Evolutionary conservation across 2,329 filamentous ascomycete genomes (phyloP), one percentile per base, ranked within the genome.

Genomic region (Alternaria burnsii): DNA sequence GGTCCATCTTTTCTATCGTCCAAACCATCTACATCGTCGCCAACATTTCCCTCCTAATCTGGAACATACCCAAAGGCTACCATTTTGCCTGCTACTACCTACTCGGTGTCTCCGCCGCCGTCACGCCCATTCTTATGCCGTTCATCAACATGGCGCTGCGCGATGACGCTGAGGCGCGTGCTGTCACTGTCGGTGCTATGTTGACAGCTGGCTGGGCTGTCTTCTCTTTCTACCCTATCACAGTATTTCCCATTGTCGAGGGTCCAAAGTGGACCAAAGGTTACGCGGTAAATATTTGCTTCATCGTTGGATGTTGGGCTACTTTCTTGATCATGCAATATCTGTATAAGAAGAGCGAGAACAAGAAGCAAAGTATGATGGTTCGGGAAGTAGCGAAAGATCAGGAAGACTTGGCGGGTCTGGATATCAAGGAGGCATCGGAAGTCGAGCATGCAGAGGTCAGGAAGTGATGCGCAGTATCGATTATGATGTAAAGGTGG

Each of bases 131-230:
- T 11, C 66, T 77, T 8, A 76, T 77, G 74, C 75, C 75, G 0
- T 77, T 77, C 40, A 74, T 77, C 60, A 77, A 76, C 58, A 76
- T 77, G 73, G 74, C 74, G 14, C 57, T 77, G 38, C 72, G 74
- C 8, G 73, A 77, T 42, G 83, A 83, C 18, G 81, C 82, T 1
- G 83, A 85, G 70, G 82, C 84, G 18, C 77, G 83, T 0, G 81
- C 83, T 3, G 67, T 85, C 5, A 82, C 84, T 4, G 79, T 85
- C 3, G 83, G 82, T 0, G 78, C 84, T 14, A 83, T 85, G 70
- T 55, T 77, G 11, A 77, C 75, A 3, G 68, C 69, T 14, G 75
- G 75, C 3, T 77, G 75, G 75, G 75, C 75, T 1, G 71, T 77
- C 0, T 77, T 67, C 36, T 76, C 73, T 0, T 77, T 77, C 58